Evolutionary conservation across 805 yeast genomes (phyloP).

Genomic region (Kodamaea neixiangensis): DNA sequence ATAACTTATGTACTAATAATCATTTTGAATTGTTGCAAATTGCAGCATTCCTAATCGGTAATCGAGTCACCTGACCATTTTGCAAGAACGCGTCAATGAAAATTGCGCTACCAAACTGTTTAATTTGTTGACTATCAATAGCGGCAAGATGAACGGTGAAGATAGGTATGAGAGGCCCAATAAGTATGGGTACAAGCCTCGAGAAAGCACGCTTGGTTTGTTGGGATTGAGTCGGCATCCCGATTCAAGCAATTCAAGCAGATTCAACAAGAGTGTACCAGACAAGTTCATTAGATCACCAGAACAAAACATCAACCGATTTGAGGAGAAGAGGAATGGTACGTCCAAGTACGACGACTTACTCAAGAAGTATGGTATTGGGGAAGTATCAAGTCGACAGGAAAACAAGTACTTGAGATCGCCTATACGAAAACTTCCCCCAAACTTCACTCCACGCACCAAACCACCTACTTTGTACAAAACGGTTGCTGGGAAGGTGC

Average conservation of each 20-base stretch:
- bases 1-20: background rate
- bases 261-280: background rate
- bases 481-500: background rate
- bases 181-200: slow-evolving; percentile 6
- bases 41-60: slow-evolving; percentile 4
- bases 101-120: background rate
- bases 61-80: background rate
- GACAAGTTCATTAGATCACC: background rate
- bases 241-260: background rate
- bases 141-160: slow-evolving; percentile 2
- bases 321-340: background rate
- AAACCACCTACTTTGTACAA: slow-evolving; percentile 3
- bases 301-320: background rate
- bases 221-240: background rate
- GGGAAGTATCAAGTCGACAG: background rate
- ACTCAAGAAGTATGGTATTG: slow-evolving; percentile 1
- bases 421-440: slow-evolving; percentile 9
- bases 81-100: background rate
- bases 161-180: slow-evolving; percentile 2
- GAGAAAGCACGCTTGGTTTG: background rate
- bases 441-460: background rate
- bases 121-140: background rate
- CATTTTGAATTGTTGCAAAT: slow-evolving; percentile 2
- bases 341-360: slow-evolving; percentile 3
- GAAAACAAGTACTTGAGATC: slow-evolving; percentile 10